phyloP scores from a whole-genome alignment of 495 filamentous ascomycete species.

The Podospora conica region DNA sequence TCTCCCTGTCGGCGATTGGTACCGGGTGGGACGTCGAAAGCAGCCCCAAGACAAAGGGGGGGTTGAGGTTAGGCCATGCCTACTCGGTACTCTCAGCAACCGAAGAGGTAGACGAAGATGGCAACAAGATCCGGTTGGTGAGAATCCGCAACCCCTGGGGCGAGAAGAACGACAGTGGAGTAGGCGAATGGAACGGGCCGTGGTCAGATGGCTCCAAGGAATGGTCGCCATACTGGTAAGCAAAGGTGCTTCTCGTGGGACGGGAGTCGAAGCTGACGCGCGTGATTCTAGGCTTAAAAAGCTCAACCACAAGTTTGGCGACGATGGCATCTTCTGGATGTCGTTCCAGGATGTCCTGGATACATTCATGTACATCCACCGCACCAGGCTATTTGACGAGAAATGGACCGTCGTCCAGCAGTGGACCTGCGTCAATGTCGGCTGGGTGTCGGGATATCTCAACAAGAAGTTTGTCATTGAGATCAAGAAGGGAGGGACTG shows the following conservation, averaged over 20 bases:
- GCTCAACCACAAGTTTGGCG: constrained; percentile 64
- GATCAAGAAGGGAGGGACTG: constrained; percentile 52
- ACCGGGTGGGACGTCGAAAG: constrained; percentile 13
- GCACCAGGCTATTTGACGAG: constrained; percentile 65
- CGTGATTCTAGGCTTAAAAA: constrained; percentile 46
- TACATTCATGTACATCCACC: constrained; percentile 63
- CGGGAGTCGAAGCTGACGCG: neutral
- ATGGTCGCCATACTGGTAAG: constrained; percentile 63
- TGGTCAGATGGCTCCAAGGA: constrained; percentile 66
- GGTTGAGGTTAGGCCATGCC: constrained; percentile 62
- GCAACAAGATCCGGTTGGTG: constrained; percentile 44
- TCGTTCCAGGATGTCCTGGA: constrained; percentile 53
- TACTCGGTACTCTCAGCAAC: constrained; percentile 68
- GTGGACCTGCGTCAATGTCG: constrained; percentile 13
- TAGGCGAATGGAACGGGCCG: constrained; percentile 61
- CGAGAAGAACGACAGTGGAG: constrained; percentile 15
- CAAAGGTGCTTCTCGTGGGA: neutral
- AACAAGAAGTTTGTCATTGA: constrained; percentile 64
- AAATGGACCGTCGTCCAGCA: constrained; percentile 58
- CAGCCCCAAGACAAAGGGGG: constrained; percentile 38
- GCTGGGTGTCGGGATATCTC: constrained; percentile 63
- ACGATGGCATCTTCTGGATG: constrained; percentile 57
- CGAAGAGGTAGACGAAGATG: constrained; percentile 56
- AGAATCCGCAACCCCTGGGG: constrained; percentile 71
- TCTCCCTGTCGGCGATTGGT: constrained; percentile 14